Evolutionary conservation across 306 rosid genomes (phyloP).

Genomic region (Nissolia schottii): DNA sequence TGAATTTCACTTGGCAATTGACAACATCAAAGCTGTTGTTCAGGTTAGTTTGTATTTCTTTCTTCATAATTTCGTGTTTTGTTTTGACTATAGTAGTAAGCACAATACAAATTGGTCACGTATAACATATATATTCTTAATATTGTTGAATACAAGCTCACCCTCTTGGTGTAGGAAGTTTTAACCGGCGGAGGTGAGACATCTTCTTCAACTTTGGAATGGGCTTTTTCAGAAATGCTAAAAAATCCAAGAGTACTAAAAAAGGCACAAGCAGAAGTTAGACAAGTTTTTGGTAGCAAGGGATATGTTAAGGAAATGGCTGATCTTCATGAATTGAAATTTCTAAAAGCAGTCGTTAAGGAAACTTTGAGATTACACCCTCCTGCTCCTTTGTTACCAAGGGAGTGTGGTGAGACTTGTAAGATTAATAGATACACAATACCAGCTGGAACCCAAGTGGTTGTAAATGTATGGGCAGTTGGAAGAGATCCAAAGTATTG

Average conservation of each 20-base stretch:
- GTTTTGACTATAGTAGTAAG: neutral
- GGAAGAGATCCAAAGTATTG: slow-evolving; percentile 23
- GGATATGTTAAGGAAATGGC: too few species aligned
- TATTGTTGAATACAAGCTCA: neutral
- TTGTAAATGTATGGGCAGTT: slow-evolving; percentile 18
- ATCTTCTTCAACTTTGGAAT: neutral
- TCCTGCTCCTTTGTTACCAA: slow-evolving; percentile 19
- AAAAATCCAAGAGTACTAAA: too few species aligned
- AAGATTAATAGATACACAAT: slow-evolving; percentile 23
- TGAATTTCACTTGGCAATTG: slow-evolving; percentile 1
- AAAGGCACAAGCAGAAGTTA: too few species aligned
- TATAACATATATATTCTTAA: neutral
- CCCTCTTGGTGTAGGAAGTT: neutral
- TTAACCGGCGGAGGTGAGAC: neutral
- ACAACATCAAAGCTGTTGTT: slow-evolving; percentile 19
- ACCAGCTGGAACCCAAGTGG: slow-evolving; percentile 4
- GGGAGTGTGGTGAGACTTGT: slow-evolving; percentile 25
- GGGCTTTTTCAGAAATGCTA: too few species aligned
- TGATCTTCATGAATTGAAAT: too few species aligned
- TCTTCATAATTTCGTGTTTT: neutral
- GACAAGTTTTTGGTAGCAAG: neutral
- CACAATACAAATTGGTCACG: neutral
- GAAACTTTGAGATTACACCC: too few species aligned
- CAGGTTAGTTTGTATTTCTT: neutral
- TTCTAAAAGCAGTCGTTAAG: too few species aligned